Base-by-base conservation (phyloP, 73 alveolate genomes). In the Symbiodinium pilosum region DNA sequence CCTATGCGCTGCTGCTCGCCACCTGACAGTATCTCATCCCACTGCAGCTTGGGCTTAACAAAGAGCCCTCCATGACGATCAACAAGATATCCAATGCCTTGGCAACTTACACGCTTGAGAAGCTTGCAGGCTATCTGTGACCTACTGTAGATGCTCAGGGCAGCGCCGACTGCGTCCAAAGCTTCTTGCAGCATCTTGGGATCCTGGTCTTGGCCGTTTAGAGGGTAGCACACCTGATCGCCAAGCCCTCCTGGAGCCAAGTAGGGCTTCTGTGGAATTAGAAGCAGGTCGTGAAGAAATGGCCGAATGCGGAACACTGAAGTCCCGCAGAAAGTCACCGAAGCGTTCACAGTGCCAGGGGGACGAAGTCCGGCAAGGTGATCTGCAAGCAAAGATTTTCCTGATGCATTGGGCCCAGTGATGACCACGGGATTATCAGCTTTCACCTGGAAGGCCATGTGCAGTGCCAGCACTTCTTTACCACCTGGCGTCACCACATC, bases 1-100 rank as follows among this genome's bases (percentile, higher is more conserved):
- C 43, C 87, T 39, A 77, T 38, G 28, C 87, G 43, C 87, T 77
- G 87, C 44, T 77, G 87, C 87, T 77, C 87, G 20, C 87, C 87
- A 38, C 87, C 87, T 28, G 52, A 38, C 87, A 77, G 26, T n/a
- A 77, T 39, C 52, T 34, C 87, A 32, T 77, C 87, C 87, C 87
- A 77, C 39, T 64, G 81, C 81, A 64, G 34, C 81, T n/a, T 38
- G 9, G 81, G 81, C 34, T 32, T 64, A 3, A 38, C 14, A 28
- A 64, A 64, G 1, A 64, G 38, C 20, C 81, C 81, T n/a, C 38
- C 38, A 28, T 64, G 81, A 28, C 81, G 81, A 20, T 64, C 81
- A 20, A 64, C 81, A 9, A 64, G 81, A n/a, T 64, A 64, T 64
- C 81, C 81, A 28, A 64, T 64, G 26, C 73, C 73, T 54, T n/a